Percentiles rank a stretch among this genome's conserved stretches.
Conservation (phyloP, 169 alveolate genomes). For the Plasmodium cynomolgi region DNA sequence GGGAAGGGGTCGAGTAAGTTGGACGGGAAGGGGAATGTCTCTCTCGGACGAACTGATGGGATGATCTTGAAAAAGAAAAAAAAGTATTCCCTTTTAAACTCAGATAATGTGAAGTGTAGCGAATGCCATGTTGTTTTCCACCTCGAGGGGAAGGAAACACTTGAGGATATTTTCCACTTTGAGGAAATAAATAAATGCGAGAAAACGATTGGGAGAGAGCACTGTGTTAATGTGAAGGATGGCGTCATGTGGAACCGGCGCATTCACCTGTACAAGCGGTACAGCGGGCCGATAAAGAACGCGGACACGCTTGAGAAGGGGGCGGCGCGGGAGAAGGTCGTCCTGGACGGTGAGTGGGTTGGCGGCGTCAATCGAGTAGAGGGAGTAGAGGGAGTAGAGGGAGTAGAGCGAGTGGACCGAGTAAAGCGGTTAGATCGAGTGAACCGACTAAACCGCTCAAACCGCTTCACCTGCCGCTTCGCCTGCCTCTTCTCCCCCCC, state of each 20-base stretch:
- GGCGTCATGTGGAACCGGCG: neutral
- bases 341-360: neutral
- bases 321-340: neutral
- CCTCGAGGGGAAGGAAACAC: conserved; percentile 14
- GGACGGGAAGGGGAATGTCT: neutral
- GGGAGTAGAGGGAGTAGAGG: too few relatives aligned
- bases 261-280: conserved; percentile 53
- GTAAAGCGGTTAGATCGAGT: too few relatives aligned
- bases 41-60: neutral
- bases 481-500: neutral
- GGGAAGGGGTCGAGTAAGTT: neutral
- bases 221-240: conserved; percentile 36
- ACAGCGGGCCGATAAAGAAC: conserved; percentile 9
- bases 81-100: neutral
- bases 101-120: conserved; percentile 22
- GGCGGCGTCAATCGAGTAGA: too few relatives aligned
- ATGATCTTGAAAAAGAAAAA: neutral
- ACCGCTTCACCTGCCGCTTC: neutral
- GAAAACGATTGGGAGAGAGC: neutral
- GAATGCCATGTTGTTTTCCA: conserved; percentile 19
- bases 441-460: neutral
- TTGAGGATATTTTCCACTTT: conserved; percentile 20
- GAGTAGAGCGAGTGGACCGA: neutral
- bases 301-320: neutral
- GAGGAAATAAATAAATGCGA: conserved; percentile 21